phyloP scores from a whole-genome alignment of 768 basidiomycete species.

The Pulveroboletus frians region DNA sequence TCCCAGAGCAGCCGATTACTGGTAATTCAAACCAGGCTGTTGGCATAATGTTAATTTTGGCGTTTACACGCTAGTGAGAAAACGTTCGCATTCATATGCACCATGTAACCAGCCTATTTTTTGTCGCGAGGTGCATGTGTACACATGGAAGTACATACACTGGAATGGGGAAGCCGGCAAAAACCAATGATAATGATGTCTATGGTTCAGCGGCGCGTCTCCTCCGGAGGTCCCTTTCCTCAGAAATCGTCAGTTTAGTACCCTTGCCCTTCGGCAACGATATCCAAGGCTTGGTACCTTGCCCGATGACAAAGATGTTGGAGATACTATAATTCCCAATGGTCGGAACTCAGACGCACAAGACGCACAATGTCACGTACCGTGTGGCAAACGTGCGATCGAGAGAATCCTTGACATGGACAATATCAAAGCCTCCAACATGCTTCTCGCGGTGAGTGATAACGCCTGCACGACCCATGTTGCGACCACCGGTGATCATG shows the following conservation, averaged over 20 bases:
- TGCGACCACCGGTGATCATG: constrained; percentile 97
- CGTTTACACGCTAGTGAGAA: background rate
- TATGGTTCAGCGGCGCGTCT: constrained; percentile 71
- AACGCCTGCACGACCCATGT: constrained; percentile 98
- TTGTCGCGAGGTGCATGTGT: constrained; percentile 10
- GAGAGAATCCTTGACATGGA: constrained; percentile 93
- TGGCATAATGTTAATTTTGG: background rate
- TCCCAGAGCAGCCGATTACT: constrained; percentile 42
- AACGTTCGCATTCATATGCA: constrained; percentile 8
- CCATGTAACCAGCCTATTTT: constrained; percentile 20
- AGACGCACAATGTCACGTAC: constrained; percentile 40
- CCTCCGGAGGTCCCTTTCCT: constrained; percentile 92
- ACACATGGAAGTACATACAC: constrained; percentile 18
- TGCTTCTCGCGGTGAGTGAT: constrained; percentile 98
- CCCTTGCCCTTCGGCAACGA: constrained; percentile 98
- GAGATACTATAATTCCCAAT: constrained; percentile 55
- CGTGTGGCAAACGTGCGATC: constrained; percentile 97
- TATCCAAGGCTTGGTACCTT: constrained; percentile 93
- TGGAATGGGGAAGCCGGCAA: constrained; percentile 2
- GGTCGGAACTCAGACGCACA: background rate
- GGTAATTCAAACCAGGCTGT: constrained; percentile 27
- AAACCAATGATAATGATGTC: constrained; percentile 19
- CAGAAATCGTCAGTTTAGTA: constrained; percentile 93
- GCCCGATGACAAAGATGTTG: constrained; percentile 98
- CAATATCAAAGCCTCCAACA: constrained; percentile 97